Percentiles rank a stretch among this genome's conserved stretches.
phyloP scores from a whole-genome alignment of 192 early-diverging fungal species.

The Coemansia furcata region DNA sequence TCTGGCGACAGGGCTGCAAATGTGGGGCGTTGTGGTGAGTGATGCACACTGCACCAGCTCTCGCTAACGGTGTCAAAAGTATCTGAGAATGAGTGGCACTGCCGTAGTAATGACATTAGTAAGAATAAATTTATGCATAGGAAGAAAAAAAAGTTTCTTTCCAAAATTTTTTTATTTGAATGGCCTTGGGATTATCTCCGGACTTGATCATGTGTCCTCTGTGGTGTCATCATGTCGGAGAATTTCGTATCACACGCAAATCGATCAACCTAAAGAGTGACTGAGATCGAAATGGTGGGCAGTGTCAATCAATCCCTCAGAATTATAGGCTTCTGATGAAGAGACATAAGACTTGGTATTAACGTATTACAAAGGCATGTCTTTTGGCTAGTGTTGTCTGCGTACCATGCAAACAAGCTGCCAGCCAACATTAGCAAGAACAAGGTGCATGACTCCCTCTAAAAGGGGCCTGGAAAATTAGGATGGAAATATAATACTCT shows the following conservation, averaged over 20 bases:
- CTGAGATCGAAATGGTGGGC: no score
- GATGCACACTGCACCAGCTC: slow-evolving; percentile 33
- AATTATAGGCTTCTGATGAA: no score
- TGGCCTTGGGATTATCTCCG: background rate
- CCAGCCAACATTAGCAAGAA: no score
- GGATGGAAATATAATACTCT: no score
- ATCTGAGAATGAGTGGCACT: background rate
- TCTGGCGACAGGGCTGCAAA: background rate
- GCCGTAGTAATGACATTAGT: background rate
- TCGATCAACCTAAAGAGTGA: background rate
- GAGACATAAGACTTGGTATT: no score
- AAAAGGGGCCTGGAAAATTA: no score
- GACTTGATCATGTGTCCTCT: background rate
- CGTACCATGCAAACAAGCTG: no score
- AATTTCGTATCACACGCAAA: background rate
- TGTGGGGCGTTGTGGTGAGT: background rate
- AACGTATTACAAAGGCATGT: no score
- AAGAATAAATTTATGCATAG: background rate
- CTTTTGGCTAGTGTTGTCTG: no score
- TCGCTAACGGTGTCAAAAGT: slow-evolving; percentile 8
- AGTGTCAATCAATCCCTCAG: no score
- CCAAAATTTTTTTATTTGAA: background rate
- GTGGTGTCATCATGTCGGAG: background rate
- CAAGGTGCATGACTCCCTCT: no score
- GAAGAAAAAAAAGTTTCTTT: background rate